Base-by-base conservation (phyloP, 2,329 filamentous ascomycete species). In the Eurotiales sp. region DNA sequence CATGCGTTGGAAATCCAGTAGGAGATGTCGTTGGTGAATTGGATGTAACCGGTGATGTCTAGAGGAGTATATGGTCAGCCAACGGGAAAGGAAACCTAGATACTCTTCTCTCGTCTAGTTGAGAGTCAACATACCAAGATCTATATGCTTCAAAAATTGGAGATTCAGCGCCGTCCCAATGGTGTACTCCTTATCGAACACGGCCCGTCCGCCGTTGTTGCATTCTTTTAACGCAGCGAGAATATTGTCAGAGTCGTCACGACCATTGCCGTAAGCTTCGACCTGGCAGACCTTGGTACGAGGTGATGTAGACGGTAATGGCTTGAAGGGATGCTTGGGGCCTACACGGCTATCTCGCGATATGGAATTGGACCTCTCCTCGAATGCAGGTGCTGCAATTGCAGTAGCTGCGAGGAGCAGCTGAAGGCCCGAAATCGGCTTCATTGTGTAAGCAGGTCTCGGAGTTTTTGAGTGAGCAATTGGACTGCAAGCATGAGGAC, bases 1-100 rank as follows among this genome's bases (percentile, higher is more conserved):
- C 87, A 87, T 37, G 77, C 74, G 59, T 86, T 77, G 8, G 74
- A 75, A 56, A 84, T 76, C 85, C 85, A 88, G 67, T 87, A 88
- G 57, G 81, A 77, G 1, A 83, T 84, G 61, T 88, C 82, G 46
- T 84, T 78, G 50, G 78, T 80, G 68, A 88, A 88, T 51, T 78
- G 72, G 17, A 87, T 75, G 19, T 76, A 77, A 19, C 81, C 83
- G 59, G 78, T 76, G 54, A 83, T 78, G 55, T 81, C 79, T 80
- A 52, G 19, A 19, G 14, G 50, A 27, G n/a, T n/a, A n/a, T n/a
- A n/a, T n/a, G n/a, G n/a, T n/a, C n/a, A n/a, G n/a, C n/a, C n/a
- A n/a, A n/a, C n/a, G n/a, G n/a, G n/a, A n/a, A n/a, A n/a, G n/a
- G n/a, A n/a, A n/a, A n/a, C n/a, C n/a, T n/a, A n/a, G n/a, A n/a